Evolutionary conservation across 768 basidiomycete species (phyloP).

Genomic region (Exidia glandulosa): DNA sequence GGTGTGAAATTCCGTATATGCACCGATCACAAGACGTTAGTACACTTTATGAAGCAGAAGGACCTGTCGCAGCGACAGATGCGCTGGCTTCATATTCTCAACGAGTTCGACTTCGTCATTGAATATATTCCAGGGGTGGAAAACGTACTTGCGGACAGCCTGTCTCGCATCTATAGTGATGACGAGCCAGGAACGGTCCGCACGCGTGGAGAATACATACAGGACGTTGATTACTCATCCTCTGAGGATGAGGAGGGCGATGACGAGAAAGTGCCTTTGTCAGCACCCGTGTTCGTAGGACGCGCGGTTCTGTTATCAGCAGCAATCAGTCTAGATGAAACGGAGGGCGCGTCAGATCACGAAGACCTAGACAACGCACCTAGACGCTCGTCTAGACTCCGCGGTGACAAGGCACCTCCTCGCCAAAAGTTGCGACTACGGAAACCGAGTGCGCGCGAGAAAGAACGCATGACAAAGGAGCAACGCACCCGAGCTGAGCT

Average conservation of each 20-base stretch:
- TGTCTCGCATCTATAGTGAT: constrained; percentile 12
- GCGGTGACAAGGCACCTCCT: too few species aligned
- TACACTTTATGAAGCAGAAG: constrained; percentile 1
- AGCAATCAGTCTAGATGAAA: too few species aligned
- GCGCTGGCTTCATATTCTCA: constrained; percentile 3
- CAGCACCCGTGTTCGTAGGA: too few species aligned
- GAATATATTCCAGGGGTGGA: constrained; percentile 1
- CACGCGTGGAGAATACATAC: constrained; percentile 11
- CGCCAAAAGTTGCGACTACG: too few species aligned
- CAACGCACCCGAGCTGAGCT: too few species aligned
- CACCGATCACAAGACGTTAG: constrained; percentile 2
- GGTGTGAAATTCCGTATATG: constrained; percentile 9
- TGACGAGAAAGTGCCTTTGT: too few species aligned
- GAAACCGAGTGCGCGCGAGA: too few species aligned
- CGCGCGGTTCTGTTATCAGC: too few species aligned
- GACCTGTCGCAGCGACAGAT: background rate
- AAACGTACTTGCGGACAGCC: constrained; percentile 9
- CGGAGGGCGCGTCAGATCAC: too few species aligned
- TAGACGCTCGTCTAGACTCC: too few species aligned
- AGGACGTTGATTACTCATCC: background rate
- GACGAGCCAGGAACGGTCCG: constrained; percentile 14
- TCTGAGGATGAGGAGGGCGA: background rate
- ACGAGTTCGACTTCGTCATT: constrained; percentile 3
- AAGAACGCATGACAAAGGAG: too few species aligned
- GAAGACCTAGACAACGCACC: too few species aligned